These are phyloP conservation scores for Yarrowia keelungensis DNA, from an alignment of 805 yeast species.

Conservation along the genomic window DNA sequence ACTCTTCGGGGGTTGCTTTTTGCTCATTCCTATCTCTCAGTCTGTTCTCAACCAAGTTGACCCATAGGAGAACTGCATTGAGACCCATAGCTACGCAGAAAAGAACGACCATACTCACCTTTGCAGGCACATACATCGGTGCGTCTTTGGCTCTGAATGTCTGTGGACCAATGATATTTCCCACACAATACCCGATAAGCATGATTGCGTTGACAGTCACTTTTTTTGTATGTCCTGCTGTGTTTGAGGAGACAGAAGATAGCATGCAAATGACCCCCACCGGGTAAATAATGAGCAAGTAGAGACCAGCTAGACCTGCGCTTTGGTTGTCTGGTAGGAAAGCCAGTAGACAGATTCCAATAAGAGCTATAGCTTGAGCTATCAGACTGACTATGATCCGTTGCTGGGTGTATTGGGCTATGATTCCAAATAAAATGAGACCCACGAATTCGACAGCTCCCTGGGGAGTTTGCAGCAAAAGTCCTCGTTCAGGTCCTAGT, in stretches of 20 bases:
- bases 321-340: neutral
- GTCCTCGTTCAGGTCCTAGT: too few species aligned
- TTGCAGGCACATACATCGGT: neutral
- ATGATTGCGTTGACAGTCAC: conserved; percentile 1
- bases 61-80: neutral
- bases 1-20: neutral
- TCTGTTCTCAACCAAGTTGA: neutral
- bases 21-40: neutral
- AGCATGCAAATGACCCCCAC: neutral
- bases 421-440: neutral
- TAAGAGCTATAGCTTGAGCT: neutral
- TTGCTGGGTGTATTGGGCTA: neutral
- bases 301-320: neutral
- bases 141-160: neutral
- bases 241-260: neutral
- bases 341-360: neutral
- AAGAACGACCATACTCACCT: neutral
- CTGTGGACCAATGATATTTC: neutral
- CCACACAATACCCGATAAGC: neutral
- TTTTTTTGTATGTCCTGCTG: neutral
- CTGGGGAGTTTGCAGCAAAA: too few species aligned
- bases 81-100: neutral
- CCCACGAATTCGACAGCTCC: neutral
- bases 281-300: neutral
- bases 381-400: neutral